Conservation (phyloP, 352 stramenopile genomes). For the Thalassiosira allenii region DNA sequence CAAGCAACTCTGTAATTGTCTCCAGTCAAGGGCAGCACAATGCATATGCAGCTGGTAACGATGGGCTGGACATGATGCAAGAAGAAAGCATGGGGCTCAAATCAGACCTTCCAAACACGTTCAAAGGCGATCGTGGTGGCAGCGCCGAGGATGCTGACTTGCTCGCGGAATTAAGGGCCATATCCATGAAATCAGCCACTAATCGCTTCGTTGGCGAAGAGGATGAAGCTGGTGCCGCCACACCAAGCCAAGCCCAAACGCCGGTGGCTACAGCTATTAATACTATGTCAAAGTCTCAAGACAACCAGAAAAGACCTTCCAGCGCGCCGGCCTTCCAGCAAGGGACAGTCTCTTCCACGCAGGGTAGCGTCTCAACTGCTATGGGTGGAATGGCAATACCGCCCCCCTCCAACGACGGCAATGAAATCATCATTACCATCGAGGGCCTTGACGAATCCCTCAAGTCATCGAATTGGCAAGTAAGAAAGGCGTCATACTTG, state of each 20-base stretch:
- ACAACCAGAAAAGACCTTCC: no score
- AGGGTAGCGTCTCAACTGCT: no score
- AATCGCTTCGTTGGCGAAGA: constrained; percentile 62
- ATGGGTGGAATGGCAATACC: not conserved
- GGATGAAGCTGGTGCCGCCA: constrained; percentile 14
- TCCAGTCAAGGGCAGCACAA: no score
- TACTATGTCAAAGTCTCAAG: constrained; percentile 5
- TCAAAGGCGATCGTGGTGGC: constrained; percentile 65
- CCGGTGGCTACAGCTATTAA: no score
- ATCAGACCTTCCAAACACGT: constrained; percentile 50
- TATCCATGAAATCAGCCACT: constrained; percentile 56
- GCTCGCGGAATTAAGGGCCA: constrained; percentile 58
- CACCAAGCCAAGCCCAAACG: no score
- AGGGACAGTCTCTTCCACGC: no score
- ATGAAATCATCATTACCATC: constrained; percentile 51
- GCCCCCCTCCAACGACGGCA: no score
- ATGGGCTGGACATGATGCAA: not conserved
- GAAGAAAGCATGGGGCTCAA: constrained; percentile 32
- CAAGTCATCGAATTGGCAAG: constrained; percentile 79
- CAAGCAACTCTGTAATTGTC: no score
- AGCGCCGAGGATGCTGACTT: constrained; percentile 70
- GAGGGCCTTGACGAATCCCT: constrained; percentile 64
- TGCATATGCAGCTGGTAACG: not conserved
- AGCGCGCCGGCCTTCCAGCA: no score
- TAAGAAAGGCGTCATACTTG: constrained; percentile 79